Evolutionary conservation across 768 basidiomycete species (phyloP).

Genomic region (Mycena vitilis): DNA sequence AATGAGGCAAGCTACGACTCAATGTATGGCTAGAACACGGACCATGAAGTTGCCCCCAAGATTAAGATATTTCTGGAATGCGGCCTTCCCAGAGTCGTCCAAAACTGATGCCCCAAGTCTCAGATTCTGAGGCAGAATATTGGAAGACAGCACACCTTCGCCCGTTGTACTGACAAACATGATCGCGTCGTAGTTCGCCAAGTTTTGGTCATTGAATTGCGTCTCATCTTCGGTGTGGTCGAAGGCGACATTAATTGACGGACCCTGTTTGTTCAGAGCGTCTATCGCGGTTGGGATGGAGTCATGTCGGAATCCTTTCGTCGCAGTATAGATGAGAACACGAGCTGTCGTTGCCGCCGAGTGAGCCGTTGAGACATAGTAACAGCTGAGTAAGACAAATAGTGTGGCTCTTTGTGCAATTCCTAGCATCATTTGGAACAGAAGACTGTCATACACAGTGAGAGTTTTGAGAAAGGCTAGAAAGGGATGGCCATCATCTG

Average conservation of each 20-base stretch:
- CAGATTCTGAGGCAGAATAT: background rate
- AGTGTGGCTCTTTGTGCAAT: background rate
- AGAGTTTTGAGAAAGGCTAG: background rate
- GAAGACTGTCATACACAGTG: no score
- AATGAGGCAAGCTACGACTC: no score
- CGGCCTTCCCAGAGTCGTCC: slow-evolving; percentile 66
- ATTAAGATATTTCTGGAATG: slow-evolving; percentile 74
- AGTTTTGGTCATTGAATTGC: slow-evolving; percentile 65
- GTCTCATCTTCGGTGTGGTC: slow-evolving; percentile 72
- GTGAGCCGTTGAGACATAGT: background rate
- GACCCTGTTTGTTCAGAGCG: slow-evolving; percentile 58
- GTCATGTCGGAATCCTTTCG: slow-evolving; percentile 74
- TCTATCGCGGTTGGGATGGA: slow-evolving; percentile 79
- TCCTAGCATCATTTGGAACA: slow-evolving; percentile 1
- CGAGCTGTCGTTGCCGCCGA: slow-evolving; percentile 39
- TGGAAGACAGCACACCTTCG: slow-evolving; percentile 59
- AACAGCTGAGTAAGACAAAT: slow-evolving; percentile 17
- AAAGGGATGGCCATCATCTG: background rate
- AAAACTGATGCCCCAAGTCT: slow-evolving; percentile 58
- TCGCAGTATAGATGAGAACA: slow-evolving; percentile 74
- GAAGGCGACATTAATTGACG: slow-evolving; percentile 64
- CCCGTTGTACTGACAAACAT: slow-evolving; percentile 78
- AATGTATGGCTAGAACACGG: background rate
- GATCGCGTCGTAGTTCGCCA: slow-evolving; percentile 71
- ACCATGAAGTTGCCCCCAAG: slow-evolving; percentile 74